Conservation (phyloP, 2,329 filamentous ascomycete species). For the Coniella lustricola region DNA sequence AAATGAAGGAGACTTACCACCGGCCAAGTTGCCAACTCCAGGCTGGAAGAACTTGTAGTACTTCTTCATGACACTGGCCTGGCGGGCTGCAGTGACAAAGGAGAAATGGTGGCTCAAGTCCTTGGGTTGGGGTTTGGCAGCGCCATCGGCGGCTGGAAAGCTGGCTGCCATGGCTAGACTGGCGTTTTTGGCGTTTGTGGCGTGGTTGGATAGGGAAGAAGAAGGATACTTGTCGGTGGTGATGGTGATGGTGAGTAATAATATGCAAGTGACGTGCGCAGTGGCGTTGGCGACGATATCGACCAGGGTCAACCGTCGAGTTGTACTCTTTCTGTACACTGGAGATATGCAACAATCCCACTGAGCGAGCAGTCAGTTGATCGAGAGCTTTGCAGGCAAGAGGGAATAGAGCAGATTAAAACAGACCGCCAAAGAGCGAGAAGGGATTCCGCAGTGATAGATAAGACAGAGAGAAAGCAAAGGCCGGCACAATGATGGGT, state of each 20-base stretch:
- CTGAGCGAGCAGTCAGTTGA: too few species aligned
- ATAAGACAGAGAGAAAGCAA: background rate
- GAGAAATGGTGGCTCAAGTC: slow-evolving; percentile 79
- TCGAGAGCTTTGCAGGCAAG: too few species aligned
- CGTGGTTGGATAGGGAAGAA: background rate
- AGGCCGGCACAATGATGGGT: background rate
- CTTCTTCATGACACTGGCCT: slow-evolving; percentile 62
- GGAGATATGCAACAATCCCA: too few species aligned
- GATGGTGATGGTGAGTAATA: background rate
- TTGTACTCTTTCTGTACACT: too few species aligned
- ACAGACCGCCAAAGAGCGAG: too few species aligned
- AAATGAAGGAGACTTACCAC: slow-evolving; percentile 39
- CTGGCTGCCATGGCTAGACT: slow-evolving; percentile 11
- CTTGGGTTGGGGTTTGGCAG: slow-evolving; percentile 43
- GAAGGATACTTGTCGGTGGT: background rate
- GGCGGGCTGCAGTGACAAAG: slow-evolving; percentile 56
- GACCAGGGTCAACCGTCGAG: too few species aligned
- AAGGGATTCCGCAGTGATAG: too few species aligned
- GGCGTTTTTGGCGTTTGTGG: background rate
- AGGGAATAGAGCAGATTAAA: too few species aligned
- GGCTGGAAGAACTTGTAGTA: slow-evolving; percentile 80
- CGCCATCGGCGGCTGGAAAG: slow-evolving; percentile 3
- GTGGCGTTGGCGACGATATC: too few species aligned
- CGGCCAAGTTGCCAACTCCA: slow-evolving; percentile 55
- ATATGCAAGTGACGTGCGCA: too few species aligned